A percentile compares a stretch with the other conserved stretches of the same genome.
Evolutionary conservation across 1,284 basidiomycete genomes (phyloP).

Genomic region (Leccinum ponderosum): DNA sequence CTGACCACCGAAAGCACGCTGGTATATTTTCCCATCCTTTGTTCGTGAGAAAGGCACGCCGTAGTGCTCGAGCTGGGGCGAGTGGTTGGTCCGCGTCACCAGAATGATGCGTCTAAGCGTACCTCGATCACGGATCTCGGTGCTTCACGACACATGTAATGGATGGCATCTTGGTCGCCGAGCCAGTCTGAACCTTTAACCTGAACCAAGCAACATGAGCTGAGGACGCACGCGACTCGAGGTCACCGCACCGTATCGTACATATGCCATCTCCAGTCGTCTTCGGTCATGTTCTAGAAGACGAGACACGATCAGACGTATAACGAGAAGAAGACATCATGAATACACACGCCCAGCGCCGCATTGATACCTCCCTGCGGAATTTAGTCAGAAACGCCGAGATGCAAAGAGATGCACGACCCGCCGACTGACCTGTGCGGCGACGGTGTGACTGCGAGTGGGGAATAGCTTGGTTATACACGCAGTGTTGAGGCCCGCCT

Average conservation of each 20-base stretch:
- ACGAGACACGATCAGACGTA: conserved; percentile 6
- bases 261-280: conserved; percentile 99
- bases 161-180: conserved; percentile 99
- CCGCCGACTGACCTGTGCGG: conserved; percentile 79
- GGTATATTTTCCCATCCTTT: conserved; percentile 99
- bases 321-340: conserved; percentile 9
- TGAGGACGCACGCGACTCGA: background rate
- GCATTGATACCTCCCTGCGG: conserved; percentile 97
- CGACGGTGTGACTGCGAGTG: conserved; percentile 98
- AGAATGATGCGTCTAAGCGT: conserved; percentile 15
- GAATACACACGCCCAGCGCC: conserved; percentile 82
- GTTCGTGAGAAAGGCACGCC: conserved; percentile 99
- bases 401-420: background rate
- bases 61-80: conserved; percentile 89
- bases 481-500: conserved; percentile 97
- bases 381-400: conserved; percentile 17
- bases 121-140: conserved; percentile 93
- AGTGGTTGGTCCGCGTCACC: conserved; percentile 1
- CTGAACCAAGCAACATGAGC: conserved; percentile 39
- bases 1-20: conserved; percentile 99
- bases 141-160: conserved; percentile 98
- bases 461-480: conserved; percentile 99
- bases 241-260: conserved; percentile 83
- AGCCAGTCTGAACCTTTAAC: conserved; percentile 99
- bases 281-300: conserved; percentile 95